Evolutionary conservation across 371 early-diverging fungal species (phyloP), one percentile per base, ranked within the genome.

Genomic region (Lichtheimia ornata): DNA sequence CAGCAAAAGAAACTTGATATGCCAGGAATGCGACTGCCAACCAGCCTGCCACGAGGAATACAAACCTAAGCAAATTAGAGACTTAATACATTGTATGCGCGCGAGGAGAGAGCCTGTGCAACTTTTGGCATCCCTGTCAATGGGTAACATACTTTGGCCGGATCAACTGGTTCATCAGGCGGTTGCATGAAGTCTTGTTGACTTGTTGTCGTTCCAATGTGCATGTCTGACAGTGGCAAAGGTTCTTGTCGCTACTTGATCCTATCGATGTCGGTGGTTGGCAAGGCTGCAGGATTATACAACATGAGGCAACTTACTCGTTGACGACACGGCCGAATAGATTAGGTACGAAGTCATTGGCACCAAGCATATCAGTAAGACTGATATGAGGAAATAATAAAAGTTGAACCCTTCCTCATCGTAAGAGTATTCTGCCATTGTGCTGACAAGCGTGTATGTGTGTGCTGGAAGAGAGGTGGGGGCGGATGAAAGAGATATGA

Each of bases 321-420:
- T 49, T 41, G 71, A 54, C 72, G 77, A 69, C 60, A 77, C 73
- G 50, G 66, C 66, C 51, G 76, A 65, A 76, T 81, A 65, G 78
- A 66, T 55, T 72, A 73, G 62, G 71, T 78, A 69, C 74, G 75
- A 15, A 13, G 97, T 95, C 45, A 82, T 67, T 4, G 98, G 98
- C 24, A 96, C 75, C 56, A 97, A 81, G 30, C 88, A 74, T 53
- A 98, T 74, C 35, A 85, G 82, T 60, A 96, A 81, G 45, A 94
- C 77, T 4, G 96, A 86, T 58, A 95, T 71, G 25, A 96, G 80
- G 76, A 96, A 98, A 82, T 92, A 96, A 79, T 89, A 90, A 82
- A 97, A 98, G 63, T 91, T 91, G 64, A 91, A 93, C 40, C 98
- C 98, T 65, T 88, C 85, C 77, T 95, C 95, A 81, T 98, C 98